A percentile compares a stretch with the other conserved stretches of the same genome.
These are phyloP conservation scores for Macrocybe gigantea DNA, from an alignment of 768 basidiomycete genomes.

Conservation along the genomic window DNA sequence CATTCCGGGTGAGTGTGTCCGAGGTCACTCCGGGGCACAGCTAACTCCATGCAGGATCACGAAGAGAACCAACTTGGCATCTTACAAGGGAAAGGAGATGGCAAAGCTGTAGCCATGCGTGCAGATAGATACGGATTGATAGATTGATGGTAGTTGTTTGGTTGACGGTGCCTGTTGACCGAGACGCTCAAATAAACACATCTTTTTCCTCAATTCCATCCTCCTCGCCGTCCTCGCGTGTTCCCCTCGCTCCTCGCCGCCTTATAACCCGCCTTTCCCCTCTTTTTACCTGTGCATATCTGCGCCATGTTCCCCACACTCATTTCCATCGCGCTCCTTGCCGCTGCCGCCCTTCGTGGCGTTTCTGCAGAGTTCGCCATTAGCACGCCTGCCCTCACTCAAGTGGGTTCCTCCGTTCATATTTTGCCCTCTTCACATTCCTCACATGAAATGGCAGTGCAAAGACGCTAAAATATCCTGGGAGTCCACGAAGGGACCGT, in stretches of 20 bases:
- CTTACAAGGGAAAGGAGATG: constrained; percentile 45
- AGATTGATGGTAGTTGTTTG: constrained; percentile 3
- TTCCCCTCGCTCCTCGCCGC: constrained; percentile 14
- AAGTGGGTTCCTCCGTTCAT: constrained; percentile 29
- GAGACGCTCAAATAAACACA: neutral
- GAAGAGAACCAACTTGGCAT: constrained; percentile 61
- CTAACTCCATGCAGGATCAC: constrained; percentile 39
- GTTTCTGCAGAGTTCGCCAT: constrained; percentile 52
- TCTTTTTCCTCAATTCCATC: constrained; percentile 10
- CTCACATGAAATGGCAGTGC: constrained; percentile 38
- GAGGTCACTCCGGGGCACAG: neutral
- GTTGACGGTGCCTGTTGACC: neutral
- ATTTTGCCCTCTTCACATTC: no score
- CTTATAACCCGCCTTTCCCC: constrained; percentile 21
- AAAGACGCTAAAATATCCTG: constrained; percentile 43
- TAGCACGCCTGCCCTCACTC: constrained; percentile 41
- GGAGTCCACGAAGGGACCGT: constrained; percentile 40
- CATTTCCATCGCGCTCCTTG: constrained; percentile 68
- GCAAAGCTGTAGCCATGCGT: constrained; percentile 33
- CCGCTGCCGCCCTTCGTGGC: constrained; percentile 43
- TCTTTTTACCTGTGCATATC: constrained; percentile 13
- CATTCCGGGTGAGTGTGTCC: constrained; percentile 68
- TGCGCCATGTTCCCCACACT: constrained; percentile 71
- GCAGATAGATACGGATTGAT: neutral
- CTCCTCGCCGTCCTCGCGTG: constrained; percentile 20